phyloP scores from a whole-genome alignment of 352 stramenopile species.

The Phytophthora syringae region DNA sequence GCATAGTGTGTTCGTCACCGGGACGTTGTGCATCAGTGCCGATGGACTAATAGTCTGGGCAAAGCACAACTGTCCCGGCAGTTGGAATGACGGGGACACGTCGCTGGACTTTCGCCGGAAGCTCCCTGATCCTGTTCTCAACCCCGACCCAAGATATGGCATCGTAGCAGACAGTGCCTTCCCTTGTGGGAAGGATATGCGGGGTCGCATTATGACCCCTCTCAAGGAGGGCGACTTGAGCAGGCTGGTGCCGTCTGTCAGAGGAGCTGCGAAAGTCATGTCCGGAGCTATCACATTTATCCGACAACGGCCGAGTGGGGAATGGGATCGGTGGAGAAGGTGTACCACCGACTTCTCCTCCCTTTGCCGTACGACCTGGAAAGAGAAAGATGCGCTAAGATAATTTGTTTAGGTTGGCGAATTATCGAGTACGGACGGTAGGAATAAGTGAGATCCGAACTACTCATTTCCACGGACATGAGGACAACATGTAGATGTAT shows the following conservation, averaged over 20 bases:
- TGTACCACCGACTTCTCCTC: neutral
- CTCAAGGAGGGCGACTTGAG: neutral
- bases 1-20: neutral
- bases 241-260: neutral
- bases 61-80: neutral
- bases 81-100: neutral
- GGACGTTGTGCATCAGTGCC: neutral
- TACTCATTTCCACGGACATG: conserved; percentile 1
- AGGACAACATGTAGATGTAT: neutral
- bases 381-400: too few relatives aligned
- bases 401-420: too few relatives aligned
- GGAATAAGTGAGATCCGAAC: conserved; percentile 2
- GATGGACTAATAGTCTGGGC: neutral
- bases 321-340: neutral
- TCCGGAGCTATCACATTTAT: neutral
- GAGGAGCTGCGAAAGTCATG: neutral
- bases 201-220: neutral
- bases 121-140: neutral
- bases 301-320: neutral
- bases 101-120: neutral
- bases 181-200: neutral
- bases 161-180: neutral
- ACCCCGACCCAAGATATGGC: neutral
- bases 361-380: neutral
- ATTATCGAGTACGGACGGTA: neutral